These are phyloP conservation scores for Pisolithus albus DNA, from an alignment of 768 basidiomycete species.

Conservation along the genomic window DNA sequence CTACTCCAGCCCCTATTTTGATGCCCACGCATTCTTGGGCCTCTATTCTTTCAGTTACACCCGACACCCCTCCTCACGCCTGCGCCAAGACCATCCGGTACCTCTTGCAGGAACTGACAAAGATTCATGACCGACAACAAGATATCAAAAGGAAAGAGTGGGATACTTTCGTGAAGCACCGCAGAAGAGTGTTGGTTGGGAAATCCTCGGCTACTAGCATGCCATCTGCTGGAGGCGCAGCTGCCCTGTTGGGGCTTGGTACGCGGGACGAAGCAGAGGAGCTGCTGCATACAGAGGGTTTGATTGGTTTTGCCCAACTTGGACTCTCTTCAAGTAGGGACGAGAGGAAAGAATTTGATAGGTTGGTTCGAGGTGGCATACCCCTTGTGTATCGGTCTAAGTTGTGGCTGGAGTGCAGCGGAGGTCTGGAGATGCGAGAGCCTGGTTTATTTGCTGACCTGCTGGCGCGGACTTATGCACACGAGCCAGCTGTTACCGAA, in stretches of 20 bases:
- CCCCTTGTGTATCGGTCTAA: constrained; percentile 84
- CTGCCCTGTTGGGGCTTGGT: constrained; percentile 62
- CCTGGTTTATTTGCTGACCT: constrained; percentile 88
- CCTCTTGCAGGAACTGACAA: constrained; percentile 70
- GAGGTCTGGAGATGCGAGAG: constrained; percentile 85
- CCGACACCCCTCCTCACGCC: constrained; percentile 63
- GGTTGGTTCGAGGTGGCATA: constrained; percentile 77
- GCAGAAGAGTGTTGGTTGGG: constrained; percentile 41
- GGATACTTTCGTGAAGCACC: constrained; percentile 79
- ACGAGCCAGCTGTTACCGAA: constrained; percentile 55
- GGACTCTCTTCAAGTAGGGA: constrained; percentile 64
- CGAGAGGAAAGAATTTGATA: constrained; percentile 73
- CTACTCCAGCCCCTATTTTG: constrained; percentile 11
- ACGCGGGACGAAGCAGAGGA: constrained; percentile 65
- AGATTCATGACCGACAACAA: constrained; percentile 79
- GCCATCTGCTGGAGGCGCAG: constrained; percentile 39
- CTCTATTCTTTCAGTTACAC: constrained; percentile 54
- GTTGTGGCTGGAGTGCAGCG: constrained; percentile 91
- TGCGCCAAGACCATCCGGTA: constrained; percentile 68
- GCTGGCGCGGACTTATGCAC: constrained; percentile 44
- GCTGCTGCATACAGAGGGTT: constrained; percentile 70
- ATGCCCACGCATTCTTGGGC: constrained; percentile 17
- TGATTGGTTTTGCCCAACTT: constrained; percentile 89
- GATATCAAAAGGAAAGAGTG: constrained; percentile 65
- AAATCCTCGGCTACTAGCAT: constrained; percentile 13